Percentiles rank a stretch among this genome's conserved stretches.
Conservation (phyloP, 805 yeast genomes). For the Candida loeiensis region DNA sequence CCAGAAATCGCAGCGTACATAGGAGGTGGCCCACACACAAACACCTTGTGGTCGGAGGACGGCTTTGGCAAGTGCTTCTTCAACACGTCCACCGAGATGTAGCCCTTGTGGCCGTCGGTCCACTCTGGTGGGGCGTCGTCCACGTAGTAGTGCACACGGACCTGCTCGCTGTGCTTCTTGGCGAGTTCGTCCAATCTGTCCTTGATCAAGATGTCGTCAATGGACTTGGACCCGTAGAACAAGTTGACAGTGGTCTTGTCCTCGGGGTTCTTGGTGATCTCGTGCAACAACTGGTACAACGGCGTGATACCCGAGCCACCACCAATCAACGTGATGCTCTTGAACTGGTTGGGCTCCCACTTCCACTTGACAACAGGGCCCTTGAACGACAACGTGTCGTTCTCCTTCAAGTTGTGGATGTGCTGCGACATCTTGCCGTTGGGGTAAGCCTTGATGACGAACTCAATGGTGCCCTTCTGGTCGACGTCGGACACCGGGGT, state of each 20-base stretch:
- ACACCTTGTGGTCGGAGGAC: conserved; percentile 56
- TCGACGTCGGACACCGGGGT: conserved; percentile 80
- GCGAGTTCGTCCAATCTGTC: conserved; percentile 70
- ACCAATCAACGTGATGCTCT: conserved; percentile 77
- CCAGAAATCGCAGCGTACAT: conserved; percentile 88
- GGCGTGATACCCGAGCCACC: conserved; percentile 99
- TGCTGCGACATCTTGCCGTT: conserved; percentile 82
- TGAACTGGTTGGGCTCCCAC: conserved; percentile 82
- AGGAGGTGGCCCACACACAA: conserved; percentile 95
- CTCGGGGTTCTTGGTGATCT: conserved; percentile 69
- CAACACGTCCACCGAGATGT: conserved; percentile 73
- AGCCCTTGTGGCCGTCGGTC: conserved; percentile 66
- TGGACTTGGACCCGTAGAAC: conserved; percentile 74
- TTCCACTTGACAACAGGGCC: conserved; percentile 93
- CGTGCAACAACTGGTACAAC: conserved; percentile 78
- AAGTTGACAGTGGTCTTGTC: conserved; percentile 88
- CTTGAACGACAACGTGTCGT: conserved; percentile 84
- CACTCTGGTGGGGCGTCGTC: conserved; percentile 52
- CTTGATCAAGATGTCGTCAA: conserved; percentile 78
- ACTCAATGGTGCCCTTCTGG: conserved; percentile 68
- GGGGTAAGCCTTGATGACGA: conserved; percentile 81
- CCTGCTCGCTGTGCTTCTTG: conserved; percentile 68
- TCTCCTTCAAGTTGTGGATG: conserved; percentile 62
- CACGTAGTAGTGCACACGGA: conserved; percentile 74
- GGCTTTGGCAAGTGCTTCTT: conserved; percentile 61